Evolutionary conservation across 2,329 filamentous ascomycete genomes (phyloP), one percentile per base, ranked within the genome.

Genomic region (Pseudocercospora ulei): DNA sequence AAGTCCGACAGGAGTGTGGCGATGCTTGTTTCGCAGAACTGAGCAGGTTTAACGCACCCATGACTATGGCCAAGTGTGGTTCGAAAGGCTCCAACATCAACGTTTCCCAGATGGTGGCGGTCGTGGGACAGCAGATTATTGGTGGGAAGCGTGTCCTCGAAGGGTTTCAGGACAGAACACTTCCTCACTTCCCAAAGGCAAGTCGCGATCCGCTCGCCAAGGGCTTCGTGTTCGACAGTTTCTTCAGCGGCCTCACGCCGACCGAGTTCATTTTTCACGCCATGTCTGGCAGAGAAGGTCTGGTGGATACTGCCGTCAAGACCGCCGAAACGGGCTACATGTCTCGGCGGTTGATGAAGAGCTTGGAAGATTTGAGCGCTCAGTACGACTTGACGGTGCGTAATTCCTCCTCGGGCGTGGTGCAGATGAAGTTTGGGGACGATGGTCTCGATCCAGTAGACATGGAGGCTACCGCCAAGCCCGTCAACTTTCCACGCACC

Each of bases 251-350:
- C 1, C 69, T 98, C 1, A 73, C 80, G 1, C 88, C 90, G 1
- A 86, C 83, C 0, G 90, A 98, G 56, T 96, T 98, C 62, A 74
- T 96, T 41, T 96, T 98, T 65, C 90, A 98, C 73, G 90, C 90
- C 51, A 95, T 96, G 66, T 94, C 86, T 55, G 90, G 90, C 54
- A 82, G 90, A 76, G 90, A 96, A 75, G 90, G 90, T 76, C 68
- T 98, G 51, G 87, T 98, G 56, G 90, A 98, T 73, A 98, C 90
- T 2, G 90, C 90, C 45, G 90, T 96, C 66, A 98, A 98, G 68
- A 98, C 90, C 37, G 90, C 90, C 37, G 90, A 98, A 63, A 98
- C 90, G 7, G 90, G 90, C 49, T 98, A 98, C 65, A 98, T 98
- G 90, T 96, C 88, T 47, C 80, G 90, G 65, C 79, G 90, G 52